phyloP scores from a whole-genome alignment of 805 yeast genomes.

The Kodamaea kakaduensis region DNA sequence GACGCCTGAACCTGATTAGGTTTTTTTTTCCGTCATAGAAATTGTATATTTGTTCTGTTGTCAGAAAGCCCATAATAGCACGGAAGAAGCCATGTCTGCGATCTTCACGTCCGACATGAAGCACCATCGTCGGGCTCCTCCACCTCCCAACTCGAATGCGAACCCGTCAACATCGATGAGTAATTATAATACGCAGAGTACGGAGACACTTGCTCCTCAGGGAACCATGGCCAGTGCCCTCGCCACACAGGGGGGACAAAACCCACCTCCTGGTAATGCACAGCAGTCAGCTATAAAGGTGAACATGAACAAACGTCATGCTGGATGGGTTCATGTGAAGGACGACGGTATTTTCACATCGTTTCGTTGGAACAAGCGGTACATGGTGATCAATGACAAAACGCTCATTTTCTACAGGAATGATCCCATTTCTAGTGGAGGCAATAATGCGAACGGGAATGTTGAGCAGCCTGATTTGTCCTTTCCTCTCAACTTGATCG shows the following conservation, averaged over 20 bases:
- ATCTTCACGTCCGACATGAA: conserved; percentile 40
- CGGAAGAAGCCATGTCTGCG: conserved; percentile 26
- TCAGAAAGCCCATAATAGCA: conserved; percentile 1
- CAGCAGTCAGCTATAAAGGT: not conserved
- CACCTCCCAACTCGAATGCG: conserved; percentile 29
- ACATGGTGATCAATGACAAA: conserved; percentile 70
- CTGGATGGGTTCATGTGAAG: conserved; percentile 89
- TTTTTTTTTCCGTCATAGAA: conserved; percentile 3
- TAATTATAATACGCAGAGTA: not conserved
- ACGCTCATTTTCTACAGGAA: conserved; percentile 70
- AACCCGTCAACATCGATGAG: conserved; percentile 6
- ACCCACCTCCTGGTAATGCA: not conserved
- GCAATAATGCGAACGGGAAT: conserved; percentile 52
- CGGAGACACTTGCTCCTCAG: conserved; percentile 2
- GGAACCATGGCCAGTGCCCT: conserved; percentile 6
- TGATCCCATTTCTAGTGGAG: conserved; percentile 43
- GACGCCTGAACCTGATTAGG: conserved; percentile 3
- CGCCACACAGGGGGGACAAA: conserved; percentile 3
- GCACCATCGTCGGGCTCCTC: conserved; percentile 43
- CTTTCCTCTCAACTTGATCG: conserved; percentile 37
- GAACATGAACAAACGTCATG: conserved; percentile 29
- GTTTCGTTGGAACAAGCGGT: conserved; percentile 91
- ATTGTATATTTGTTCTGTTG: conserved; percentile 2
- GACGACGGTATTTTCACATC: conserved; percentile 83
- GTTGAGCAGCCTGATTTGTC: conserved; percentile 29